These are phyloP conservation scores for Cornus kousa DNA, from an alignment of 148 eudicot species.

Conservation along the genomic window DNA sequence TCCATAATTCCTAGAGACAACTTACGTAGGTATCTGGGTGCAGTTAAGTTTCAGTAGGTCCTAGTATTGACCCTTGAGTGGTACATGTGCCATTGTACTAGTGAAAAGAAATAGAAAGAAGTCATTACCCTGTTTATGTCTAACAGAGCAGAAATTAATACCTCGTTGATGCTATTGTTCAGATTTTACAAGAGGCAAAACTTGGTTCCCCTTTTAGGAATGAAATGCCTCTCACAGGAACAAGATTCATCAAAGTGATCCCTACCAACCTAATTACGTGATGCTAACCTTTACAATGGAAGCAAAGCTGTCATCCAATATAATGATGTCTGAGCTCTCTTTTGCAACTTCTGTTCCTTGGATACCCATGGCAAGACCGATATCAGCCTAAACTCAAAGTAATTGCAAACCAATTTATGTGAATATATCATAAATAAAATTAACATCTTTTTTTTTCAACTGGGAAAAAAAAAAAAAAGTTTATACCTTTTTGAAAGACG, in stretches of 20 bases:
- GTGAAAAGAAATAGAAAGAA: neutral
- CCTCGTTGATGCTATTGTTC: neutral
- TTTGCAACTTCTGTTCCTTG: constrained; percentile 96
- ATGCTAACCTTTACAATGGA: constrained; percentile 89
- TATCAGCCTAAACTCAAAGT: constrained; percentile 64
- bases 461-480: too few relatives aligned
- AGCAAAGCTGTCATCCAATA: constrained; percentile 94
- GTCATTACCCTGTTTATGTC: neutral
- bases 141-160: neutral
- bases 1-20: neutral
- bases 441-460: neutral
- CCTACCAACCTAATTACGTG: neutral
- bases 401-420: constrained; percentile 14
- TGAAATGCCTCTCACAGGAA: neutral
- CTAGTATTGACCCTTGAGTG: neutral
- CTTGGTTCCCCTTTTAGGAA: too few relatives aligned
- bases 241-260: constrained; percentile 1
- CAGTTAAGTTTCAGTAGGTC: neutral
- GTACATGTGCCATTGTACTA: neutral
- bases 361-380: constrained; percentile 99
- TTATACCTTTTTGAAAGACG: neutral
- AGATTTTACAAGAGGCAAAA: neutral
- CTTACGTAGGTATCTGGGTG: neutral
- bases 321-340: constrained; percentile 93
- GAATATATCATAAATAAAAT: too few relatives aligned